Conservation (phyloP, 2,329 filamentous ascomycete genomes). For the Colletotrichum zoysiae region DNA sequence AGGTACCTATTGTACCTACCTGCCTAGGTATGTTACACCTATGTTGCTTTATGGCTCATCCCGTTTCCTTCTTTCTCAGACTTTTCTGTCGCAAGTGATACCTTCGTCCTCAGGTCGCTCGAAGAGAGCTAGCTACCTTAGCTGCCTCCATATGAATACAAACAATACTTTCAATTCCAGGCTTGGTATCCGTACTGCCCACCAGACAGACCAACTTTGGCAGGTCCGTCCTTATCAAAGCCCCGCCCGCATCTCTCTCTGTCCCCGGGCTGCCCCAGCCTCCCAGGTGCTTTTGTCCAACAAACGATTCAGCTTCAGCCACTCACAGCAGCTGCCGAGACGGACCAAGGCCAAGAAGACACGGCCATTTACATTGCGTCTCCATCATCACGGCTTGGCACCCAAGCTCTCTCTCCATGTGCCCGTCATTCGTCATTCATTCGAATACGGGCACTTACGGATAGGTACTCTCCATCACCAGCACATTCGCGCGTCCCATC, state of each 20-base stretch:
- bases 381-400: constrained; percentile 12
- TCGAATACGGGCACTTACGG: too few relatives aligned
- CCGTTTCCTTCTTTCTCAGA: background rate
- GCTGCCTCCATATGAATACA: too few relatives aligned
- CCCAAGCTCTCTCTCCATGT: constrained; percentile 4
- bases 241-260: constrained; percentile 4
- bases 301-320: constrained; percentile 4
- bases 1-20: too few relatives aligned
- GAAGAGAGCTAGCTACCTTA: too few relatives aligned
- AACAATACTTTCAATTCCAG: constrained; percentile 1
- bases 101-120: background rate
- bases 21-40: background rate
- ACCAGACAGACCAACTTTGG: constrained; percentile 34
- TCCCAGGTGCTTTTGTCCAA: constrained; percentile 1
- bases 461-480: background rate
- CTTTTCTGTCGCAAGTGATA: background rate
- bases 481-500: background rate
- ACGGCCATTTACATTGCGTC: background rate
- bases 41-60: background rate
- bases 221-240: constrained; percentile 28
- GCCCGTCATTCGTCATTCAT: too few relatives aligned
- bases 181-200: constrained; percentile 4
- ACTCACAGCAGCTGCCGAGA: constrained; percentile 21
- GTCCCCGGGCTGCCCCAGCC: background rate
- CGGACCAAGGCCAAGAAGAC: background rate